Conservation (phyloP, 1,139 yeast species). For the Debaryomyces singareniensis region DNA sequence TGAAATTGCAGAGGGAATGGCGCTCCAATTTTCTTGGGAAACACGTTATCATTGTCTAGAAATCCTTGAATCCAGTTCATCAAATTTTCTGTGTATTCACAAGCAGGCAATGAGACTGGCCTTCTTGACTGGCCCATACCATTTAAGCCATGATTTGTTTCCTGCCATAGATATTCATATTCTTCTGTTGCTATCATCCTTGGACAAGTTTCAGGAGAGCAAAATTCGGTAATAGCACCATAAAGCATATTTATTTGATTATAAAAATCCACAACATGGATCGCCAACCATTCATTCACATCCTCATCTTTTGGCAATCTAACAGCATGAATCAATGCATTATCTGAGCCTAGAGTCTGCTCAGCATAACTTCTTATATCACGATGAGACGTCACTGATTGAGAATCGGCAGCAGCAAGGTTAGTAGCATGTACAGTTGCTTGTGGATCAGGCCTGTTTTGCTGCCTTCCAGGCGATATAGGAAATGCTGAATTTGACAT, state of each 20-base stretch:
- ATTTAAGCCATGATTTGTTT: conserved; percentile 39
- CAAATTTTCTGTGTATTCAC: conserved; percentile 85
- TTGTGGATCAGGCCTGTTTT: conserved; percentile 14
- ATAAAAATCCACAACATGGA: conserved; percentile 84
- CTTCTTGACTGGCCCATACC: conserved; percentile 47
- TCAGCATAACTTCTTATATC: conserved; percentile 84
- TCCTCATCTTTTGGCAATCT: conserved; percentile 92
- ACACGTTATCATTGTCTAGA: conserved; percentile 81
- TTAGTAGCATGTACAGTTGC: conserved; percentile 24
- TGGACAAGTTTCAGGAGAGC: conserved; percentile 90
- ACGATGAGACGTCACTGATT: conserved; percentile 53
- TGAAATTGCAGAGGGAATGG: conserved; percentile 73
- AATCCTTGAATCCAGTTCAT: conserved; percentile 93
- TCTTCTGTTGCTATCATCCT: conserved; percentile 96
- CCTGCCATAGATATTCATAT: conserved; percentile 96
- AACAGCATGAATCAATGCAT: conserved; percentile 87
- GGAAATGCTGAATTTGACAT: conserved; percentile 30
- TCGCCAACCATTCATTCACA: conserved; percentile 91
- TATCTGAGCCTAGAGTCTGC: conserved; percentile 89
- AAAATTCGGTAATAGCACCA: conserved; percentile 92
- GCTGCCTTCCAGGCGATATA: conserved; percentile 17
- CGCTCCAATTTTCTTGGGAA: conserved; percentile 86
- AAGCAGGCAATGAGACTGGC: conserved; percentile 67
- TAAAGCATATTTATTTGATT: conserved; percentile 95
- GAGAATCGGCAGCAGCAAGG: conserved; percentile 17